Evolutionary conservation across 2,329 filamentous ascomycete genomes (phyloP).

Genomic region (Talaromyces sp.): DNA sequence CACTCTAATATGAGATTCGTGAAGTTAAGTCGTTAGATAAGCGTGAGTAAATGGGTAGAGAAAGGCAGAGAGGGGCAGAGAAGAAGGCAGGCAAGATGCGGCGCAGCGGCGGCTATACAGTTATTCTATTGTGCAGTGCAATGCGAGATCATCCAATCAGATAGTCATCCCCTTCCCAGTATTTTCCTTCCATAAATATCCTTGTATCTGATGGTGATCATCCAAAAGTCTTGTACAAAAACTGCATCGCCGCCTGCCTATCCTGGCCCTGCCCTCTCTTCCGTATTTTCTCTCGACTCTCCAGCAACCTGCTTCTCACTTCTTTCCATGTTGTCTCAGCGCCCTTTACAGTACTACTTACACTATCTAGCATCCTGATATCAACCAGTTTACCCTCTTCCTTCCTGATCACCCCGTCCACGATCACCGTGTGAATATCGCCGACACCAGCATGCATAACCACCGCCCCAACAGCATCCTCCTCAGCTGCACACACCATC

Average conservation of each 20-base stretch:
- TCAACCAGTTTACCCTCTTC: neutral
- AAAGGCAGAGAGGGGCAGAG: neutral
- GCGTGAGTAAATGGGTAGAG: neutral
- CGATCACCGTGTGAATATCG: slow-evolving; percentile 29
- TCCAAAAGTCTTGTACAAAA: neutral
- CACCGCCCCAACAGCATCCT: slow-evolving; percentile 29
- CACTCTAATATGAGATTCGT: too few relatives aligned
- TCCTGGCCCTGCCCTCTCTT: neutral
- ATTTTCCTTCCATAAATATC: neutral
- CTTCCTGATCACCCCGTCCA: slow-evolving; percentile 23
- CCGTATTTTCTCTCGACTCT: neutral
- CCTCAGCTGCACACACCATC: slow-evolving; percentile 27
- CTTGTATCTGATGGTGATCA: neutral
- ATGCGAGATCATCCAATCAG: neutral
- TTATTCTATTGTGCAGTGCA: neutral
- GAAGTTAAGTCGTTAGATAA: neutral
- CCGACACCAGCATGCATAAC: slow-evolving; percentile 27
- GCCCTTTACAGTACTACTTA: neutral
- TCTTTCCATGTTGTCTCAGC: neutral
- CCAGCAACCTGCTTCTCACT: neutral
- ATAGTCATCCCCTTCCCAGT: neutral
- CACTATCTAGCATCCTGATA: neutral
- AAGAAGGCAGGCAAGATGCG: neutral
- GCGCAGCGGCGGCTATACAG: neutral
- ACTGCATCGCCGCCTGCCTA: neutral